Percentiles rank a stretch among this genome's conserved stretches.
Conservation (phyloP, 495 filamentous ascomycete genomes). For the Daldinia childiae region DNA sequence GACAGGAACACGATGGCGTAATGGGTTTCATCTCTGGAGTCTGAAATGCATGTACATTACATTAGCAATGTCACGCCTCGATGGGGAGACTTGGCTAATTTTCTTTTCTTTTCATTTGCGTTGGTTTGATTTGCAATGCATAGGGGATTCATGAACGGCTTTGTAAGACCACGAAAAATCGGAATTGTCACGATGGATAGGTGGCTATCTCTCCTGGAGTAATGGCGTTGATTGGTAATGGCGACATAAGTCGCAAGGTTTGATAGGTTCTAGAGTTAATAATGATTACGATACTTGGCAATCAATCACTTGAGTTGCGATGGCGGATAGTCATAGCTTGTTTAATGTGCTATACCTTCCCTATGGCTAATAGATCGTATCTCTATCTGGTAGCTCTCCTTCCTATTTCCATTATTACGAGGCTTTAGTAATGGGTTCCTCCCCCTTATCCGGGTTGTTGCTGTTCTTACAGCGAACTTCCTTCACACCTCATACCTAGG, state of each 20-base stretch:
- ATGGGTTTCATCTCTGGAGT: conserved; percentile 8
- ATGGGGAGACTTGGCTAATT: neutral
- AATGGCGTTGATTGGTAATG: conserved; percentile 6
- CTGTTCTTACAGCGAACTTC: neutral
- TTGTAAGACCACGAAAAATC: conserved; percentile 17
- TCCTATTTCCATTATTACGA: neutral
- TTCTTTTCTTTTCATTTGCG: conserved; percentile 2
- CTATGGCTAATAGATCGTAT: neutral
- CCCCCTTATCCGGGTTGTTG: neutral
- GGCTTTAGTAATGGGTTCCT: neutral
- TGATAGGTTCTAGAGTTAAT: conserved; percentile 26
- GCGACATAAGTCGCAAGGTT: conserved; percentile 8
- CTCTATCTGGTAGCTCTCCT: neutral
- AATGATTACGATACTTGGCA: conserved; percentile 28
- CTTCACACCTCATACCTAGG: neutral
- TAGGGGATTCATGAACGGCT: conserved; percentile 15
- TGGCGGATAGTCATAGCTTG: neutral
- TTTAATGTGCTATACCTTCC: neutral
- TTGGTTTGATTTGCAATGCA: conserved; percentile 18
- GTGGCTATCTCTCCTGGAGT: conserved; percentile 14
- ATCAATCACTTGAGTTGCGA: neutral
- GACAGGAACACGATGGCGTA: conserved; percentile 20
- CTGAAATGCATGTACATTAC: conserved; percentile 16
- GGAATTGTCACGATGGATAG: conserved; percentile 2
- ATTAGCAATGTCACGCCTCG: neutral